Evolutionary conservation across 2,329 filamentous ascomycete genomes (phyloP), one percentile per base, ranked within the genome.

Genomic region (Aspergillus flavus): DNA sequence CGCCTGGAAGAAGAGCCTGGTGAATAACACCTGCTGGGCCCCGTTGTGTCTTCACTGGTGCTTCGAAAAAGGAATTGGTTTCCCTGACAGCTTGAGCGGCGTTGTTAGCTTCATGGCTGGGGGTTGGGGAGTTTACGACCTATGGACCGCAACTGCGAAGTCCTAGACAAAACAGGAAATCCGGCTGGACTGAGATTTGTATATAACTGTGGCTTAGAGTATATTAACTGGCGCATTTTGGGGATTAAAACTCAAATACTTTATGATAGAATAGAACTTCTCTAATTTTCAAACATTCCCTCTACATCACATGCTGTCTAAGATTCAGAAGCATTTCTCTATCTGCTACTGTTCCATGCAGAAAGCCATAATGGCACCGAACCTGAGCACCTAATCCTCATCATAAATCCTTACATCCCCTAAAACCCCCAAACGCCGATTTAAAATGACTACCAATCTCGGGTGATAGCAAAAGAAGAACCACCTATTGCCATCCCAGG

Each of bases 21-120:
- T 88, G 23, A 85, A 89, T 48, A 93, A 93, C 78, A 74, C 87
- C 65, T 88, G 90, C 36, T 96, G 92, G 88, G 87, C 91, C 61
- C 93, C 94, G 36, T 82, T 96, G 75, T 94, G 92, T 65, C 73
- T 94, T 30, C 93, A 97, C 80, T 97, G 91, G 90, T 90, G 92
- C 71, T 76, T 89, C 46, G 87, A 91, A 64, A 81, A 86, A 61
- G 92, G 91, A 0, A 74, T 88, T 58, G 78, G 77, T 11, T 76
- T 91, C 60, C 83, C 84, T 41, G 86, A 89, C 64, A 81, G 83
- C 64, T 79, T 84, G 72, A 80, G 89, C 30, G 89, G 87, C 0
- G 71, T 86, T 28, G 79, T 87, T 58, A 89, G 89, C 7, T 83
- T 81, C 55, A 71, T 83, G 64, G 83, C 83, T 16, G 81, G 80